Evolutionary conservation across 768 basidiomycete species (phyloP).

Genomic region (Lactifluus piperatus): DNA sequence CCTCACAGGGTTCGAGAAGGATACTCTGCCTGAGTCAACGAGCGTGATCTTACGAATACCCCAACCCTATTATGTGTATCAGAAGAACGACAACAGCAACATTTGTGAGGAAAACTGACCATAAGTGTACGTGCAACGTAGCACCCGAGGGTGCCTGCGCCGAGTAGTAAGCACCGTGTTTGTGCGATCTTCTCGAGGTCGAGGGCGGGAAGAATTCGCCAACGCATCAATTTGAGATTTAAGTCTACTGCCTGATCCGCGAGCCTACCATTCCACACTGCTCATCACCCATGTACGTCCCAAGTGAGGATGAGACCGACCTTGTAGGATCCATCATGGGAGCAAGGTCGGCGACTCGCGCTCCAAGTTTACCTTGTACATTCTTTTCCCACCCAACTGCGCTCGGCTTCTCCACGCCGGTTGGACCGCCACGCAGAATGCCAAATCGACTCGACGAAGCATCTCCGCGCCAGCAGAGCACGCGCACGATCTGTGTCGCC

Average conservation of each 20-base stretch:
- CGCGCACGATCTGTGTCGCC: conserved; percentile 39
- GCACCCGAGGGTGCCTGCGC: conserved; percentile 94
- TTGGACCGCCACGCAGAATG: conserved; percentile 31
- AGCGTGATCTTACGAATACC: conserved; percentile 91
- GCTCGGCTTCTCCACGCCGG: conserved; percentile 34
- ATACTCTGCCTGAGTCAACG: conserved; percentile 84
- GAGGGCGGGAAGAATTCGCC: conserved; percentile 87
- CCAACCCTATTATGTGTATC: conserved; percentile 60
- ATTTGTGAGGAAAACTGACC: conserved; percentile 36
- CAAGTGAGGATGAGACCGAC: conserved; percentile 30
- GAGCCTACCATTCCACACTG: conserved; percentile 39
- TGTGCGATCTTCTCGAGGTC: conserved; percentile 79
- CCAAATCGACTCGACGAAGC: conserved; percentile 63
- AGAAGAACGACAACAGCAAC: background rate
- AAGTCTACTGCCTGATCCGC: conserved; percentile 97
- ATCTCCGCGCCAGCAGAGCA: conserved; percentile 67
- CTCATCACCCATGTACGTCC: background rate
- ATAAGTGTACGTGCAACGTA: conserved; percentile 90
- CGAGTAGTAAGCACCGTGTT: conserved; percentile 78
- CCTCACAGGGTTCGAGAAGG: conserved; percentile 95
- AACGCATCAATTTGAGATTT: conserved; percentile 95
- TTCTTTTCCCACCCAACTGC: conserved; percentile 98
- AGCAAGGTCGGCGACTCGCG: conserved; percentile 82
- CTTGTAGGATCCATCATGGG: conserved; percentile 93
- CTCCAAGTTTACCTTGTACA: conserved; percentile 74